Conservation (phyloP, 83 land plant species). For the Diphasiastrum complanatum region DNA sequence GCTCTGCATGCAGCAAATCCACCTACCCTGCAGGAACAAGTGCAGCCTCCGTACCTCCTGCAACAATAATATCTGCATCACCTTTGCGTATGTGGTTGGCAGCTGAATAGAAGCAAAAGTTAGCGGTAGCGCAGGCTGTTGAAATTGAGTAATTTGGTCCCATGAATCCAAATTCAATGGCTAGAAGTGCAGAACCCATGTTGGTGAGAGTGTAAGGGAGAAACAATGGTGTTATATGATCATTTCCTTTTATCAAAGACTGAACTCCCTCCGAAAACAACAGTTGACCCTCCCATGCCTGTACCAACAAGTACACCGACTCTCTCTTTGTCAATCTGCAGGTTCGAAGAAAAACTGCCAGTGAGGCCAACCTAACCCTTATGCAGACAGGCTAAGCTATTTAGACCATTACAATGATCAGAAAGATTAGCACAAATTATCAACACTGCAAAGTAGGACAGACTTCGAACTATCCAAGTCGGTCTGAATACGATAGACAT, state of each 20-base stretch:
- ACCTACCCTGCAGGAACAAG: constrained; percentile 70
- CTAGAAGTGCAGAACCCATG: constrained; percentile 85
- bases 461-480: too few relatives aligned
- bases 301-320: constrained; percentile 84
- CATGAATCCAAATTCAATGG: constrained; percentile 77
- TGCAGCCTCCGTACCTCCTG: constrained; percentile 89
- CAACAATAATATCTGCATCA: constrained; percentile 83
- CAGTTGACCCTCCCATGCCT: constrained; percentile 85
- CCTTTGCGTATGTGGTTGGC: constrained; percentile 86
- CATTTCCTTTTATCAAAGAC: constrained; percentile 56
- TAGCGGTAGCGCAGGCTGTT: constrained; percentile 84
- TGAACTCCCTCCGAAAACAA: constrained; percentile 81
- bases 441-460: too few relatives aligned
- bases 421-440: too few relatives aligned
- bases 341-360: too few relatives aligned
- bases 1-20: constrained; percentile 93
- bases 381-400: too few relatives aligned
- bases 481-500: too few relatives aligned
- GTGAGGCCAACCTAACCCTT: too few relatives aligned
- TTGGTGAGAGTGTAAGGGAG: constrained; percentile 88
- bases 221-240: constrained; percentile 79
- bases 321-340: constrained; percentile 68
- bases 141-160: constrained; percentile 83
- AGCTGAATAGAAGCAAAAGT: constrained; percentile 86
- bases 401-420: too few relatives aligned